Base-by-base conservation (phyloP, 163 green algal genomes). In the Scenedesmus sp. region DNA sequence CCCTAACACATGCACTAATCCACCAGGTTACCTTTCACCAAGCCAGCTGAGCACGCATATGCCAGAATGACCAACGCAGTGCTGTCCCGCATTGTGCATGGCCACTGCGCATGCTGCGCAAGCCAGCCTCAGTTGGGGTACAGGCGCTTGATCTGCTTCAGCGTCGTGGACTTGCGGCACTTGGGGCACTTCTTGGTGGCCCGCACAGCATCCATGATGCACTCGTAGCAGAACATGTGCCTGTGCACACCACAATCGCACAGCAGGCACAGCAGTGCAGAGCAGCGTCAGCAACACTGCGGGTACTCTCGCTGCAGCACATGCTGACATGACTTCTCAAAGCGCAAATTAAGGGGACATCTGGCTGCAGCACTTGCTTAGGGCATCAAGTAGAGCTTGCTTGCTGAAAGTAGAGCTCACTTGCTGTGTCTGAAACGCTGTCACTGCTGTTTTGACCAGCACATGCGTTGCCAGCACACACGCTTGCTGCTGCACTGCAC, bases 141-240 rank as follows among this genome's bases (percentile, higher is more conserved):
- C 5, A 92, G n/a, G 1, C 91, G 59, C 74, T 95, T 89, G 10
- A 95, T 90, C 62, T 88, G 77, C 56, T 90, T 92, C 5, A 91
- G 13, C 52, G 90, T 88, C 20, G 93, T 54, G 4, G 20, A 77
- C 87, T 94, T 94, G 16, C 94, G 90, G 85, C 94, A 95, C 23
- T 94, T 95, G 8, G 94, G 94, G 84, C 94, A 95, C 83, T 95
- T 94, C 66, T 95, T 95, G 8, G 76, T 86, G 1, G 56, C 73
- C 77, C 93, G 93, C 4, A 95, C 84, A 23, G 74, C 83, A 52
- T 87, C 90, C 3, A 67, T 10, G 0, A 95, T 55, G 89, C 94
- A 95, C 3, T 76, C n/a, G n/a, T 89, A 82, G 89, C 94, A 95
- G 87, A 95, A 95, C 2, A 95, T 87, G 86, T 95, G 94, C 92